phyloP scores from a whole-genome alignment of 1,284 basidiomycete species.

The Prillingera fragicola region DNA sequence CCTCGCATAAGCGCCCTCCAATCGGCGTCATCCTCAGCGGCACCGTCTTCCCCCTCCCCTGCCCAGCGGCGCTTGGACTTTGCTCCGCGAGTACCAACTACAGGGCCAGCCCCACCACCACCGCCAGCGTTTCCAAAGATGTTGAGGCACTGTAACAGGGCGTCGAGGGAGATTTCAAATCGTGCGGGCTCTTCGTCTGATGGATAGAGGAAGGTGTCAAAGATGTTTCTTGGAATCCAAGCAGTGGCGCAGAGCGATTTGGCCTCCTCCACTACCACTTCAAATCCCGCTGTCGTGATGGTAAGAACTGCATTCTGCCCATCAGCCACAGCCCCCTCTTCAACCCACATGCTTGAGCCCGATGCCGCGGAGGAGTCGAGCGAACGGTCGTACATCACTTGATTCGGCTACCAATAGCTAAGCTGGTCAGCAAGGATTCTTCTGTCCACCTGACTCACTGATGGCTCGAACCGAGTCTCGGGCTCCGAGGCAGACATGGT shows the following conservation, averaged over 20 bases:
- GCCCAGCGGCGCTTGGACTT: slow-evolving; percentile 39
- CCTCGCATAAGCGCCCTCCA: slow-evolving; percentile 17
- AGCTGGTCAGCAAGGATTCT: no score
- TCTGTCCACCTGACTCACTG: no score
- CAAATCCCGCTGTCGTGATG: slow-evolving; percentile 63
- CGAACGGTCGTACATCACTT: slow-evolving; percentile 70
- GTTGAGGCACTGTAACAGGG: slow-evolving; percentile 80
- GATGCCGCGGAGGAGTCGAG: slow-evolving; percentile 67
- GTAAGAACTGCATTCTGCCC: slow-evolving; percentile 69
- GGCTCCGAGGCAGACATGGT: no score
- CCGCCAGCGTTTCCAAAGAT: slow-evolving; percentile 73
- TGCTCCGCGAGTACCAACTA: slow-evolving; percentile 1
- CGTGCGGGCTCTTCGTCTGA: slow-evolving; percentile 45
- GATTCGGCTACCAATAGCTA: slow-evolving; percentile 72
- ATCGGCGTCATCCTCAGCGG: slow-evolving; percentile 46
- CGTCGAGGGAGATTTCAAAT: slow-evolving; percentile 77
- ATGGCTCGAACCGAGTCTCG: no score
- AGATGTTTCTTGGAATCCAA: slow-evolving; percentile 72
- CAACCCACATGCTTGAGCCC: slow-evolving; percentile 62
- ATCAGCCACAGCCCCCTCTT: slow-evolving; percentile 2
- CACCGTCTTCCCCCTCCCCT: slow-evolving; percentile 50
- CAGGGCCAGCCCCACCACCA: slow-evolving; percentile 5
- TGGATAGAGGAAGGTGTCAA: slow-evolving; percentile 65
- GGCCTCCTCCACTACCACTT: slow-evolving; percentile 82
- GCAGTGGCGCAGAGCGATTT: slow-evolving; percentile 72